Conservation (phyloP, 768 basidiomycete genomes). For the Termitomyces sp. region DNA sequence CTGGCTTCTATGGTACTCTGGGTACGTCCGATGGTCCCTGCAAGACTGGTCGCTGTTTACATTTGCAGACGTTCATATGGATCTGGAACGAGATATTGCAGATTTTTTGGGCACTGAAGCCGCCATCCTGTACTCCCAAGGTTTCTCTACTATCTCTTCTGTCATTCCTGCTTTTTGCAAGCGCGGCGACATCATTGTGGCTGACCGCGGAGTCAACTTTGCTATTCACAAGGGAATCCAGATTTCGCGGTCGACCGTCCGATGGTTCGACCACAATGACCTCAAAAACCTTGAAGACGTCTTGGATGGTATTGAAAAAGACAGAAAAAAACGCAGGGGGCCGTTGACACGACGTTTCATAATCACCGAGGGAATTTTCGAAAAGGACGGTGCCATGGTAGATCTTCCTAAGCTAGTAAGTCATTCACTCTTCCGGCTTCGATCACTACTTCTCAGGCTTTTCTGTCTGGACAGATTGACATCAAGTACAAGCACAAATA, state of each 20-base stretch:
- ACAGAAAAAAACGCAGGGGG: slow-evolving; percentile 74
- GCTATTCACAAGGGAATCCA: slow-evolving; percentile 95
- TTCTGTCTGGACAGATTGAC: slow-evolving; percentile 57
- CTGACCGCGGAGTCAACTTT: slow-evolving; percentile 94
- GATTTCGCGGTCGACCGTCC: slow-evolving; percentile 84
- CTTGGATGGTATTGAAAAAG: slow-evolving; percentile 78
- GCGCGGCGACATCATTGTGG: slow-evolving; percentile 96
- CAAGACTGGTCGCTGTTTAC: slow-evolving; percentile 5
- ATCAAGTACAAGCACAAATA: slow-evolving; percentile 96
- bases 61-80: slow-evolving; percentile 78
- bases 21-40: slow-evolving; percentile 43
- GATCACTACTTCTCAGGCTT: neutral
- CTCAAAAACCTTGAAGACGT: slow-evolving; percentile 87
- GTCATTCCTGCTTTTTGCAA: slow-evolving; percentile 98
- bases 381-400: slow-evolving; percentile 87
- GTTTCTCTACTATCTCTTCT: slow-evolving; percentile 85
- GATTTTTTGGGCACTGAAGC: slow-evolving; percentile 87
- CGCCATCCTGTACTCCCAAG: slow-evolving; percentile 90
- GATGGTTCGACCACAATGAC: slow-evolving; percentile 98
- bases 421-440: slow-evolving; percentile 6
- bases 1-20: slow-evolving; percentile 94
- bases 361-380: slow-evolving; percentile 95
- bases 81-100: slow-evolving; percentile 84
- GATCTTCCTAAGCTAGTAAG: slow-evolving; percentile 89
- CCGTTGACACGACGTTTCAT: slow-evolving; percentile 91